Evolutionary conservation across 2,329 filamentous ascomycete species (phyloP).

Genomic region (Daldinia eschscholtzii): DNA sequence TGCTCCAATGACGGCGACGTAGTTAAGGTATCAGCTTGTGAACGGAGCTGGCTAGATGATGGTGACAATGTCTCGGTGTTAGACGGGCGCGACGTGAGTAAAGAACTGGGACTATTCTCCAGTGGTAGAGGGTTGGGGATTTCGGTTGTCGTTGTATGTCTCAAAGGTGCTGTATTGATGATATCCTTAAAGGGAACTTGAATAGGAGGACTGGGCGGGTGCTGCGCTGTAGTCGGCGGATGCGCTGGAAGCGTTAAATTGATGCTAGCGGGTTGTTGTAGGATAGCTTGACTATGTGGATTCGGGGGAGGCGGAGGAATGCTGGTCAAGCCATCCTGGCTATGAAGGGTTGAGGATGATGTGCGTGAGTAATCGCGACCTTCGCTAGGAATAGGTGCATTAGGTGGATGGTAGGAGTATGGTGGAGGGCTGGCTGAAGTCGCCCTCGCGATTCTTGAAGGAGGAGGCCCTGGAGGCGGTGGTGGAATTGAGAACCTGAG

Average conservation of each 20-base stretch:
- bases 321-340: background rate
- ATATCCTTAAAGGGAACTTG: background rate
- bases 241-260: background rate
- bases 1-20: conserved; percentile 3
- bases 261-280: background rate
- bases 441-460: background rate
- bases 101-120: background rate
- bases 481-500: conserved; percentile 37
- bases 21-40: background rate
- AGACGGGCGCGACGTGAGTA: background rate
- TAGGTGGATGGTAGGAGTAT: background rate
- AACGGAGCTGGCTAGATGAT: background rate
- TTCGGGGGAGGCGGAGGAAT: background rate
- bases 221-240: background rate
- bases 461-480: background rate
- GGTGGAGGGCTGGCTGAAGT: background rate
- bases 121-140: background rate
- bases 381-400: background rate
- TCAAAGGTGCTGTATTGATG: background rate
- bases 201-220: background rate
- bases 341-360: background rate
- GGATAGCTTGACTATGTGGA: background rate
- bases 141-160: background rate
- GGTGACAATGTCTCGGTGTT: background rate
- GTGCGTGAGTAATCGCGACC: background rate